These are phyloP conservation scores for Gracilaria caudata DNA, from an alignment of 23 red algal genomes.

Conservation along the genomic window DNA sequence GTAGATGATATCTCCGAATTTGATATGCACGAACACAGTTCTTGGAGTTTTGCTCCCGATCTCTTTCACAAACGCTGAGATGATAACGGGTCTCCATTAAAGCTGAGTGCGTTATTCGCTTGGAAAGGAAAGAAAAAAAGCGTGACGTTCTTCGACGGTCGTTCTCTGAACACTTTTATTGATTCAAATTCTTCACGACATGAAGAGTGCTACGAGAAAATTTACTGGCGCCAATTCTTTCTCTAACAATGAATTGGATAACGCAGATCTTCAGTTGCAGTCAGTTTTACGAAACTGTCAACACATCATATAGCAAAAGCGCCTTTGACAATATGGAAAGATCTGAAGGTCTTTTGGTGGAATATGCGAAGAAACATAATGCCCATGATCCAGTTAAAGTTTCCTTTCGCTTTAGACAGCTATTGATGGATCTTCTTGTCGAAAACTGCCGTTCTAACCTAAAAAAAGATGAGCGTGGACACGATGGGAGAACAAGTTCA, in stretches of 20 bases:
- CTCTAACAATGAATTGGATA: no score
- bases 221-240: no score
- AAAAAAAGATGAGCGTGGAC: no score
- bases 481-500: neutral
- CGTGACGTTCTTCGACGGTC: neutral
- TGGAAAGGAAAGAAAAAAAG: neutral
- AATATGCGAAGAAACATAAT: constrained; percentile 13
- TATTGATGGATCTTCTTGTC: no score
- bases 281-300: neutral
- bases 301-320: neutral
- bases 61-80: neutral
- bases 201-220: no score
- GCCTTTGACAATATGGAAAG: constrained; percentile 1
- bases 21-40: neutral
- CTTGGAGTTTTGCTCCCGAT: neutral
- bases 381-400: no score
- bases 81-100: neutral
- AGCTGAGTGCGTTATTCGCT: neutral
- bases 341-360: neutral
- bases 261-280: neutral
- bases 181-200: no score
- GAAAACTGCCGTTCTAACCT: no score
- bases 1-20: neutral
- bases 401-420: no score
- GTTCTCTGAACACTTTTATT: neutral